Evolutionary conservation across 2,329 filamentous ascomycete species (phyloP).

Genomic region (Leptographium galeiforme): DNA sequence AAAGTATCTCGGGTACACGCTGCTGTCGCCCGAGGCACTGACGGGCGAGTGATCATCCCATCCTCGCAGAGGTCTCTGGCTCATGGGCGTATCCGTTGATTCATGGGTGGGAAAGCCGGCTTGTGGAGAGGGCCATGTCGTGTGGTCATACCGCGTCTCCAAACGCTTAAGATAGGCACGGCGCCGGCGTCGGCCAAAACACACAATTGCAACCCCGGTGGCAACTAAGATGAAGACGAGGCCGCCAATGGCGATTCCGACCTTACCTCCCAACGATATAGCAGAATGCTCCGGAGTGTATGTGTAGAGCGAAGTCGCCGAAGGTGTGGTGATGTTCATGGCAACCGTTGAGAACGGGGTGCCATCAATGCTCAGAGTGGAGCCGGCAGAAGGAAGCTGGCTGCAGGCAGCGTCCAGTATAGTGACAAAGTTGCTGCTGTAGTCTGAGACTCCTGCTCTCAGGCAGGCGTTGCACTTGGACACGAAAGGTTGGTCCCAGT

Average conservation of each 20-base stretch:
- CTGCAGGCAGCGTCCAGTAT: slow-evolving; percentile 42
- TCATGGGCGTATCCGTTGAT: slow-evolving; percentile 38
- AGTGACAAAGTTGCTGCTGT: slow-evolving; percentile 40
- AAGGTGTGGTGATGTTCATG: slow-evolving; percentile 37
- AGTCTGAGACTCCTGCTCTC: slow-evolving; percentile 19
- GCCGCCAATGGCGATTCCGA: slow-evolving; percentile 42
- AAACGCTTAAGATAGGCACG: slow-evolving; percentile 36
- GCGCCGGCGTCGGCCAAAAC: slow-evolving; percentile 41
- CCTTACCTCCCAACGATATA: slow-evolving; percentile 39
- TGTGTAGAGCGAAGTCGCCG: slow-evolving; percentile 23
- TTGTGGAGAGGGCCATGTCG: slow-evolving; percentile 28
- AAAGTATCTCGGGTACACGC: slow-evolving; percentile 29
- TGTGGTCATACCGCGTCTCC: slow-evolving; percentile 22
- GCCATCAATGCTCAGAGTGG: slow-evolving; percentile 36
- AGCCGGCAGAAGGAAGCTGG: slow-evolving; percentile 33
- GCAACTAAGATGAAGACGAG: slow-evolving; percentile 33
- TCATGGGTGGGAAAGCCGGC: slow-evolving; percentile 18
- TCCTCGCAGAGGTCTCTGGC: slow-evolving; percentile 35
- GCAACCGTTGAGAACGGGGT: slow-evolving; percentile 33
- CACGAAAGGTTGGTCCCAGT: slow-evolving; percentile 27
- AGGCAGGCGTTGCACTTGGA: slow-evolving; percentile 37
- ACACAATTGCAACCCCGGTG: slow-evolving; percentile 39
- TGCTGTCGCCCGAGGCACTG: slow-evolving; percentile 22
- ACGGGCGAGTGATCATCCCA: slow-evolving; percentile 41
- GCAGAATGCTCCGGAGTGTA: slow-evolving; percentile 30